A percentile compares a stretch with the other conserved stretches of the same genome.
phyloP scores from a whole-genome alignment of 345 rosid species.

The Microthlaspi erraticum region DNA sequence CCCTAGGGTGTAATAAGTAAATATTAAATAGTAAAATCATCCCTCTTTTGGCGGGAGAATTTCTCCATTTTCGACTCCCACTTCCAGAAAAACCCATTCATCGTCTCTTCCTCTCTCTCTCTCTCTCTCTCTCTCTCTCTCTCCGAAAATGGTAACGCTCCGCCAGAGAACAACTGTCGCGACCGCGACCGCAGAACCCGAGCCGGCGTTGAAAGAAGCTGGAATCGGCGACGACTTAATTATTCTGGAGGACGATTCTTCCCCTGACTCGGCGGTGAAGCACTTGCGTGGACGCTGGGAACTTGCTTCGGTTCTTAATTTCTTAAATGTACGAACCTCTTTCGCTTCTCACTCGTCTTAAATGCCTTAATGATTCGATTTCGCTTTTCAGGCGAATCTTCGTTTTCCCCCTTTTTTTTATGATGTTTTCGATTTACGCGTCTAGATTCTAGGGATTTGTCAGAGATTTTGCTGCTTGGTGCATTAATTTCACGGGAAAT shows the following conservation, averaged over 20 bases:
- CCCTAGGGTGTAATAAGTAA: constrained; percentile 17
- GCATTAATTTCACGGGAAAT: not conserved
- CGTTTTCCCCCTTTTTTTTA: not conserved
- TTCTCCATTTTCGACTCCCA: constrained; percentile 9
- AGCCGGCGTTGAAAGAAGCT: constrained; percentile 15
- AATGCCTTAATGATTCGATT: constrained; percentile 12
- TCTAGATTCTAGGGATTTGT: constrained; percentile 23
- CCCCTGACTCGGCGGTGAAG: constrained; percentile 48
- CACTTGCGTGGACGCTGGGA: constrained; percentile 84
- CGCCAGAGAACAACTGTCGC: constrained; percentile 38
- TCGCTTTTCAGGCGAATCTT: constrained; percentile 13
- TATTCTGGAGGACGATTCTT: constrained; percentile 40
- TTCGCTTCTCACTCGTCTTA: not conserved
- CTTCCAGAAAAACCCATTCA: constrained; percentile 34
- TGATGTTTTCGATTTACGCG: not conserved
- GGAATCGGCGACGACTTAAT: constrained; percentile 34
- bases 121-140: constrained; percentile 10
- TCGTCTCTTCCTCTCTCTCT: constrained; percentile 13
- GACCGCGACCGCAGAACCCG: constrained; percentile 23
- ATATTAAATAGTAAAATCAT: not conserved
- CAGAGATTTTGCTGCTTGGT: not conserved
- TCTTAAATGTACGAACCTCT: constrained; percentile 56
- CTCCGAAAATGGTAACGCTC: constrained; percentile 48
- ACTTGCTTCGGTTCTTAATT: constrained; percentile 89
- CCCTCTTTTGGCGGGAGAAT: constrained; percentile 43